These are phyloP conservation scores for Trichaptum fuscoviolaceum DNA, from an alignment of 768 basidiomycete species.

Conservation along the genomic window DNA sequence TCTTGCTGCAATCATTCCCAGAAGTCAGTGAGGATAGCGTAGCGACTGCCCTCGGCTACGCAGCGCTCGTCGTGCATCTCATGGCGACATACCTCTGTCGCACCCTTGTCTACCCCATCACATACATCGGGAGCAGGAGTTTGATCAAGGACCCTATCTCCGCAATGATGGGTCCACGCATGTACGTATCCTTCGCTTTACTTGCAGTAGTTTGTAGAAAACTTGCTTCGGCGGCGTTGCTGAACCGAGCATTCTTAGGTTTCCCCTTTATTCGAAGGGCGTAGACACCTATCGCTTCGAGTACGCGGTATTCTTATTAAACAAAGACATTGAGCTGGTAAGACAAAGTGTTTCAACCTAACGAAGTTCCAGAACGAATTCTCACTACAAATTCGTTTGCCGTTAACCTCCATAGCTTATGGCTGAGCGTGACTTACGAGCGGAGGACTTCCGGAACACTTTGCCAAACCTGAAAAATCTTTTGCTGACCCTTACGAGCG, in stretches of 20 bases:
- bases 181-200: slow-evolving; percentile 46
- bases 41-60: slow-evolving; percentile 88
- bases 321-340: slow-evolving; percentile 97
- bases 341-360: slow-evolving; percentile 15
- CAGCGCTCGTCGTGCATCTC: slow-evolving; percentile 79
- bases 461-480: slow-evolving; percentile 95
- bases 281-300: slow-evolving; percentile 97
- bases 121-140: slow-evolving; percentile 86
- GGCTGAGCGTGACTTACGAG: slow-evolving; percentile 82
- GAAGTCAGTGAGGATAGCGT: slow-evolving; percentile 80
- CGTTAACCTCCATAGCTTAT: slow-evolving; percentile 56
- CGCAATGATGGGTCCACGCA: slow-evolving; percentile 90
- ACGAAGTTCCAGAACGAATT: background rate
- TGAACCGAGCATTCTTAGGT: slow-evolving; percentile 46
- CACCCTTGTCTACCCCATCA: slow-evolving; percentile 81
- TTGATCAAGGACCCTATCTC: slow-evolving; percentile 90
- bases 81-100: slow-evolving; percentile 76
- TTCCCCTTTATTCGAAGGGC: slow-evolving; percentile 90
- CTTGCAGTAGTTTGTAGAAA: background rate
- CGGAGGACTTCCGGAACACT: slow-evolving; percentile 92
- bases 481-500: slow-evolving; percentile 76
- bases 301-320: slow-evolving; percentile 93
- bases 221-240: slow-evolving; percentile 1
- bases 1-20: slow-evolving; percentile 56
- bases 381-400: slow-evolving; percentile 9